These are phyloP conservation scores for Fragaria ananassa DNA, from an alignment of 306 rosid species.

Conservation along the genomic window DNA sequence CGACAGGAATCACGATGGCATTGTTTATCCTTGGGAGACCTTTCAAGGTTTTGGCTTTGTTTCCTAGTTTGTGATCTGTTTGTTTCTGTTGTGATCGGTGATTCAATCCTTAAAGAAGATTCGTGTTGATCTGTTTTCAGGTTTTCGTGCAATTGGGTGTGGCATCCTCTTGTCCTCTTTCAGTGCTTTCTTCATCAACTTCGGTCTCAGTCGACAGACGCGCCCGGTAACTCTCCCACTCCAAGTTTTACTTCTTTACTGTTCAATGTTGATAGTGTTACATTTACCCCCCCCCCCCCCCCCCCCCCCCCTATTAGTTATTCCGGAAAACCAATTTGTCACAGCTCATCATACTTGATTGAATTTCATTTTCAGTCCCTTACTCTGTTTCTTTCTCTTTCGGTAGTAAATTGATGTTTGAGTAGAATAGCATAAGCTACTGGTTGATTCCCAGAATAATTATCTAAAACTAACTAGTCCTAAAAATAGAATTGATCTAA, in stretches of 20 bases:
- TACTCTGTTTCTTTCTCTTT: not conserved
- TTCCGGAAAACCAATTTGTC: not conserved
- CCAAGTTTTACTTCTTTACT: not conserved
- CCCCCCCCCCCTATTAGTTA: not conserved
- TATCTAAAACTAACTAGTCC: not conserved
- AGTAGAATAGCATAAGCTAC: not conserved
- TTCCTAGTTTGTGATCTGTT: not conserved
- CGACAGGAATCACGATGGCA: constrained; percentile 63
- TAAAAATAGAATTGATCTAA: not conserved
- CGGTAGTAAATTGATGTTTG: not conserved
- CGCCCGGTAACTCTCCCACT: constrained; percentile 46
- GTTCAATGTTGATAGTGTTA: not conserved
- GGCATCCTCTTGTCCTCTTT: constrained; percentile 34
- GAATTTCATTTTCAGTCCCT: not conserved
- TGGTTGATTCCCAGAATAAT: not conserved
- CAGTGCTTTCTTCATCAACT: constrained; percentile 49
- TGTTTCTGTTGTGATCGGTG: not conserved
- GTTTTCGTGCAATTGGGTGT: constrained; percentile 77
- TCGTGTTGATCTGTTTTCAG: constrained; percentile 20
- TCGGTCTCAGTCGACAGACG: constrained; percentile 58
- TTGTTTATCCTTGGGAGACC: constrained; percentile 84
- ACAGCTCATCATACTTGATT: not conserved
- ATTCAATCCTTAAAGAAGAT: not conserved
- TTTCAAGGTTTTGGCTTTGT: constrained; percentile 46
- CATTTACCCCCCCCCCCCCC: not conserved